These are phyloP conservation scores for Ceratocystis ficicola DNA, from an alignment of 2,329 filamentous ascomycete species.

Conservation along the genomic window DNA sequence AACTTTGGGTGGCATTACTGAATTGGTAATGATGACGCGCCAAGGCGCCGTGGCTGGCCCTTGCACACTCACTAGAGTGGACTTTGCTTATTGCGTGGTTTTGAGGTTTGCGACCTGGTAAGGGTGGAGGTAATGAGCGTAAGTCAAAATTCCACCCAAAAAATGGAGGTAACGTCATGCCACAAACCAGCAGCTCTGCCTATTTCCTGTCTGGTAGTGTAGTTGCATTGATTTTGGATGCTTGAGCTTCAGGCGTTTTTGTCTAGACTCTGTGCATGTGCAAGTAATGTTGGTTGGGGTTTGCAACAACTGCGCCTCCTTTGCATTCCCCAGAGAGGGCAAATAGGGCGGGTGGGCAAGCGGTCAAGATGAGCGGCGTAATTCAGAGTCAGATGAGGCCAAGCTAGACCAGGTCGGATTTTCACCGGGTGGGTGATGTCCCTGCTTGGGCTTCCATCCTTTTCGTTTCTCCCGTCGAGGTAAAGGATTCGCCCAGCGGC, in stretches of 20 bases:
- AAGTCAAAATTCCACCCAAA: not conserved
- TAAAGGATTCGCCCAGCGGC: slow-evolving; percentile 15
- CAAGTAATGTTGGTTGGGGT: not conserved
- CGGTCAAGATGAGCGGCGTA: not conserved
- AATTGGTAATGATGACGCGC: slow-evolving; percentile 5
- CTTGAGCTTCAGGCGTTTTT: not conserved
- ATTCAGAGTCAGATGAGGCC: not conserved
- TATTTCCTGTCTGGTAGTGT: not conserved
- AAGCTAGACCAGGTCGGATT: not conserved
- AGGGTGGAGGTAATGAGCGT: not conserved
- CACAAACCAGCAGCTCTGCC: not conserved
- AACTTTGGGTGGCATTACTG: not conserved
- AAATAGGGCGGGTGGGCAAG: not conserved
- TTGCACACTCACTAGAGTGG: not conserved
- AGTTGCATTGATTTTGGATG: not conserved
- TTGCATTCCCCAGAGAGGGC: not conserved
- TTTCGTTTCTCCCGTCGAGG: not conserved
- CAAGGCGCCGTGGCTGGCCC: not conserved
- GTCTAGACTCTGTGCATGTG: not conserved
- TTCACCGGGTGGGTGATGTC: not conserved
- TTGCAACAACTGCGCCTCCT: slow-evolving; percentile 7
- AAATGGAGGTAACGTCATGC: not conserved
- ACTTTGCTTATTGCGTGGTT: not conserved
- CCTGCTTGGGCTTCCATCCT: slow-evolving; percentile 3
- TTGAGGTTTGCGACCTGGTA: not conserved